Evolutionary conservation across 2,329 filamentous ascomycete genomes (phyloP), one percentile per base, ranked within the genome.

Genomic region (Colletotrichum graminicola): DNA sequence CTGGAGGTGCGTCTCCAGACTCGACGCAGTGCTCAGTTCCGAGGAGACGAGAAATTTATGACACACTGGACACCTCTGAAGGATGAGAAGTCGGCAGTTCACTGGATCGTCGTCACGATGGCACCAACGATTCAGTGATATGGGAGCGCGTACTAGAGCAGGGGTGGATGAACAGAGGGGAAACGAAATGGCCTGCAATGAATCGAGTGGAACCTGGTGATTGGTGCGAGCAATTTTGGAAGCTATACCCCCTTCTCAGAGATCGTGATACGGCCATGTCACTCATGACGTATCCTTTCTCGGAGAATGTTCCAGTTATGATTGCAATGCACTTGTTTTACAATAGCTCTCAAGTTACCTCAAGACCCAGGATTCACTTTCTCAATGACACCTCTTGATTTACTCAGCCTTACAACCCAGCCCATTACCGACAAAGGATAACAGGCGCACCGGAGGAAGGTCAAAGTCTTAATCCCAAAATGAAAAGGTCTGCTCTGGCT

Each of bases 1-100:
- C 71, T 76, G 3, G 75, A 77, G 51, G 45, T 78, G 32, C 76
- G 76, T 4, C 71, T 78, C 23, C 76, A 77, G 72, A 78, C 76
- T 8, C 67, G 73, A 29, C 74, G 76, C 32, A 77, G 75, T 39
- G 76, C 76, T 23, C 51, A 74, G 14, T 78, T 78, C 55, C 74
- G 76, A 5, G 64, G 71, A 2, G 76, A 78, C 55, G 72, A 73
- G 66, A 66, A 49, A 7, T 72, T 75, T n/a, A 36, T 64, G 34
- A 74, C 72, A 29, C 70, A 74, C 61, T 75, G 73, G 73, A 73
- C 73, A 43, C 73, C 73, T 4, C n/a, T 75, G 29, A 75, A 75
- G 57, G 67, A 75, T 16, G 73, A 62, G 12, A 66, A 65, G 23
- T 66, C 66, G 4, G n/a, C 23, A 21, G 71, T 75, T 3, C 62